These are phyloP conservation scores for Lachancea fermentati DNA, from an alignment of 805 yeast species.

Conservation along the genomic window DNA sequence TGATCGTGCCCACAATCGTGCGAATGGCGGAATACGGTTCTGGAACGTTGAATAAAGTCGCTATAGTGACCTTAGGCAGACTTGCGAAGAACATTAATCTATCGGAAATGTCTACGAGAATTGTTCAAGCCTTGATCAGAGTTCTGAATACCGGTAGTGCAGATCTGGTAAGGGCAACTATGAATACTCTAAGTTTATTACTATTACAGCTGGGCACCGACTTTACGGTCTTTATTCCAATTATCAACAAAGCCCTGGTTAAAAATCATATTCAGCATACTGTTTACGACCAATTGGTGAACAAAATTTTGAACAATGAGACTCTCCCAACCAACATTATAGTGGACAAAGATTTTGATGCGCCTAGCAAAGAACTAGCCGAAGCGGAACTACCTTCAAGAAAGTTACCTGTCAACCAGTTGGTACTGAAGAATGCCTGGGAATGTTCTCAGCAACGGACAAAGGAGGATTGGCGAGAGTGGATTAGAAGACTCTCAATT, in stretches of 20 bases:
- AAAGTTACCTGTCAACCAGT: conserved; percentile 66
- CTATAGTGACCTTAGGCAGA: conserved; percentile 79
- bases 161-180: conserved; percentile 57
- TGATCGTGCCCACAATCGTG: conserved; percentile 82
- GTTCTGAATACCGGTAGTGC: conserved; percentile 48
- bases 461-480: conserved; percentile 95
- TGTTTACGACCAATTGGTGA: conserved; percentile 74
- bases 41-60: conserved; percentile 54
- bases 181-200: conserved; percentile 75
- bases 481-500: conserved; percentile 84
- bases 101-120: conserved; percentile 84
- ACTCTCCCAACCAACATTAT: conserved; percentile 75
- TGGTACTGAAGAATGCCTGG: conserved; percentile 75
- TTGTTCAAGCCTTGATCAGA: conserved; percentile 79
- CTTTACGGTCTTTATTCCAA: conserved; percentile 80
- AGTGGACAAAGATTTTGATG: conserved; percentile 57
- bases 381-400: conserved; percentile 62
- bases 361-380: conserved; percentile 33
- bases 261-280: conserved; percentile 62
- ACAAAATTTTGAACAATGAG: conserved; percentile 73
- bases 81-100: conserved; percentile 66
- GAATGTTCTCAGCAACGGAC: conserved; percentile 85
- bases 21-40: conserved; percentile 70
- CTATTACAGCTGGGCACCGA: conserved; percentile 79
- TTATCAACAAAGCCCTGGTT: conserved; percentile 60